Conservation (phyloP, 2,329 filamentous ascomycete genomes). For the Elsinoe australis region DNA sequence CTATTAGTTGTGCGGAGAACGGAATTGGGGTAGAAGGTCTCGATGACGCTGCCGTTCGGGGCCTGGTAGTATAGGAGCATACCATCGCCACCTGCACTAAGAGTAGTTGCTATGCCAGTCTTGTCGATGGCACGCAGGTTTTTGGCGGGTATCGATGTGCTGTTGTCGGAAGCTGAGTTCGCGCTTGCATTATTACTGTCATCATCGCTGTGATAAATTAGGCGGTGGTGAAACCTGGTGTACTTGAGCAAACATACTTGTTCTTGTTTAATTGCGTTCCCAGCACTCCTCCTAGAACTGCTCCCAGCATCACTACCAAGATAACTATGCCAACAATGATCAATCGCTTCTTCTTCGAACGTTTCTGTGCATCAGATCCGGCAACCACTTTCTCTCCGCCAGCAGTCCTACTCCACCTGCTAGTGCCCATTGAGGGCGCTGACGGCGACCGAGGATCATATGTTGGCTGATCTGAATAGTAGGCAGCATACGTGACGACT, state of each 20-base stretch:
- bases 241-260: not conserved
- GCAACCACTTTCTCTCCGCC: not conserved
- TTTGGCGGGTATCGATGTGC: no score
- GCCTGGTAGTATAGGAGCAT: slow-evolving; percentile 14
- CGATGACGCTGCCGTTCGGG: not conserved
- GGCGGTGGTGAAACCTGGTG: not conserved
- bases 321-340: not conserved
- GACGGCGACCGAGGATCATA: no score
- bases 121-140: slow-evolving; percentile 4
- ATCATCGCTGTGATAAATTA: not conserved
- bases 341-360: not conserved
- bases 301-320: not conserved
- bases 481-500: not conserved
- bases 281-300: slow-evolving; percentile 12
- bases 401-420: not conserved
- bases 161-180: no score
- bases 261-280: slow-evolving; percentile 12
- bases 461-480: no score
- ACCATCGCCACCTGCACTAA: not conserved
- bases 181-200: not conserved
- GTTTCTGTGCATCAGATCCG: not conserved
- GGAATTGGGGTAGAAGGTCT: slow-evolving; percentile 2
- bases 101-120: slow-evolving; percentile 6
- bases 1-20: not conserved
- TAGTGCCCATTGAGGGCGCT: not conserved